Percentiles rank a stretch among this genome's conserved stretches.
phyloP scores from a whole-genome alignment of 2,329 filamentous ascomycete genomes.

The Ophiocordyceps australis region DNA sequence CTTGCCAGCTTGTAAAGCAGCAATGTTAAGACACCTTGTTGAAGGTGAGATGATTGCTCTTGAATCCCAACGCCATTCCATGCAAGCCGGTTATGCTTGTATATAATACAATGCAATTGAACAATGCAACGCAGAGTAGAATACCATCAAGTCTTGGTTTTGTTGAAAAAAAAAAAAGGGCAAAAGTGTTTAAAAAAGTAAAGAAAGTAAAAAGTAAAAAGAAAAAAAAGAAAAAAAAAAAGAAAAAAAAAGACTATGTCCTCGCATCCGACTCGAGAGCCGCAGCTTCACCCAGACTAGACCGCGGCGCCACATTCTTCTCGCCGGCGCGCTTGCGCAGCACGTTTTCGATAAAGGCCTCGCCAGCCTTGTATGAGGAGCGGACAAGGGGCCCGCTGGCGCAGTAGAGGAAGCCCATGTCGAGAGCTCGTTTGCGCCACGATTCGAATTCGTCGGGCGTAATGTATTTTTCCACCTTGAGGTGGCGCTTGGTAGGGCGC shows the following conservation, averaged over 20 bases:
- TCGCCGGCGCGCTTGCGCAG: slow-evolving; percentile 57
- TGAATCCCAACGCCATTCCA: slow-evolving; percentile 3
- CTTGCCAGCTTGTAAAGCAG: too few relatives aligned
- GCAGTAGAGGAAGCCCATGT: slow-evolving; percentile 94
- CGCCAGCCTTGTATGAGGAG: slow-evolving; percentile 93
- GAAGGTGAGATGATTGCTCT: too few relatives aligned
- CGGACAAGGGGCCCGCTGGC: slow-evolving; percentile 84
- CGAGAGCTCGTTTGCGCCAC: slow-evolving; percentile 77
- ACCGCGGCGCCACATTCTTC: slow-evolving; percentile 14
- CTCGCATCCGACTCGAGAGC: slow-evolving; percentile 15
- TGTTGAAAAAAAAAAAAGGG: too few relatives aligned
- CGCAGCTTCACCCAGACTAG: slow-evolving; percentile 19
- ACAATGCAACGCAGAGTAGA: too few relatives aligned
- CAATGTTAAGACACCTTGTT: too few relatives aligned
- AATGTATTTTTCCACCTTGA: slow-evolving; percentile 91
- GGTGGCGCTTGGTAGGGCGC: slow-evolving; percentile 93
- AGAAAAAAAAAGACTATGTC: too few relatives aligned
- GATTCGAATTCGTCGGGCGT: slow-evolving; percentile 81
- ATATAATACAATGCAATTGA: too few relatives aligned
- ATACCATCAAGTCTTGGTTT: too few relatives aligned
- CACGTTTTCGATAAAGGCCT: slow-evolving; percentile 98
- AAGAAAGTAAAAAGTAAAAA: too few relatives aligned
- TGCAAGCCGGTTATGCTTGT: too few relatives aligned
- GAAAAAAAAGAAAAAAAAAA: too few relatives aligned
- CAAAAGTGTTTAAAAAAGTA: too few relatives aligned